Percentiles rank a stretch among this genome's conserved stretches.
Conservation (phyloP, 257 asterid genomes). For the Salvia splendens region DNA sequence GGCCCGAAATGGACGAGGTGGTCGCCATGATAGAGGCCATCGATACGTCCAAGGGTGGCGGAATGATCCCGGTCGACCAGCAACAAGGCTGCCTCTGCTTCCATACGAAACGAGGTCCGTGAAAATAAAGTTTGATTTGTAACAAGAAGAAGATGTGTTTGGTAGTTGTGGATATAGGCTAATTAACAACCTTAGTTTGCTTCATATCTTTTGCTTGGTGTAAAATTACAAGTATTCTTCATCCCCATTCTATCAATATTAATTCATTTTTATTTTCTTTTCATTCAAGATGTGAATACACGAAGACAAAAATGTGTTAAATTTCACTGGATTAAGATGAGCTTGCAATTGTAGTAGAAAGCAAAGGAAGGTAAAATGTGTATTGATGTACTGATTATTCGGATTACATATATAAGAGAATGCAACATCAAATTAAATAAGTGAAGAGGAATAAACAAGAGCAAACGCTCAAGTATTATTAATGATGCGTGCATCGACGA, state of each 20-base stretch:
- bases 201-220: constrained; percentile 40
- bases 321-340: too few species aligned
- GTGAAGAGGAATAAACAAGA: background rate
- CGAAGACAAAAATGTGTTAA: too few species aligned
- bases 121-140: constrained; percentile 6
- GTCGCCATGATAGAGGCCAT: constrained; percentile 78
- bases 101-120: constrained; percentile 72
- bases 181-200: constrained; percentile 31
- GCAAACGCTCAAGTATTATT: constrained; percentile 16
- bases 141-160: constrained; percentile 23
- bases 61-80: constrained; percentile 85
- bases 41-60: constrained; percentile 85
- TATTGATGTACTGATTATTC: too few species aligned
- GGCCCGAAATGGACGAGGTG: constrained; percentile 91
- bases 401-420: too few species aligned
- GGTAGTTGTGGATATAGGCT: too few species aligned
- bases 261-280: constrained; percentile 25
- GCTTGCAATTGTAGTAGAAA: too few species aligned
- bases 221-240: constrained; percentile 34
- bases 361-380: too few species aligned
- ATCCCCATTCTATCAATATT: constrained; percentile 31
- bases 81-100: constrained; percentile 77
- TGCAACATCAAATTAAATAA: too few species aligned
- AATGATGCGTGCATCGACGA: background rate
- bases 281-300: too few species aligned